Percentiles rank a stretch among this genome's conserved stretches.
phyloP scores from a whole-genome alignment of 2,329 filamentous ascomycete genomes.

The Phoma sp. region DNA sequence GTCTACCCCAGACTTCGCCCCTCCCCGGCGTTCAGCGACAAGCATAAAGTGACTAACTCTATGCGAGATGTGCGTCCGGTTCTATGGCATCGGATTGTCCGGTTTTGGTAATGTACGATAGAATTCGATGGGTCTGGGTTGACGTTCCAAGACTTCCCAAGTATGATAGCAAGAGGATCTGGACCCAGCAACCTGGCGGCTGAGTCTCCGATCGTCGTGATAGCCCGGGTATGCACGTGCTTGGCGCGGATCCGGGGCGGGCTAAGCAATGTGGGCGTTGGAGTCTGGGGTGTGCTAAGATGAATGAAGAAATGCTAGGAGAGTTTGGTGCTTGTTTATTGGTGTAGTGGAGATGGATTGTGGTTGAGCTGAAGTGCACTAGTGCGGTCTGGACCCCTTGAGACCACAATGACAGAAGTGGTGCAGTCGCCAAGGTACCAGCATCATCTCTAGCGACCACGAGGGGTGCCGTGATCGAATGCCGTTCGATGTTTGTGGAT shows the following conservation, averaged over 20 bases:
- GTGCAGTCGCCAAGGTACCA: constrained; percentile 10
- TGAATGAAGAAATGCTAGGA: background rate
- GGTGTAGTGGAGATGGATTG: background rate
- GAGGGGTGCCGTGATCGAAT: constrained; percentile 5
- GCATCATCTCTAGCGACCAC: background rate
- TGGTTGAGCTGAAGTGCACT: constrained; percentile 7
- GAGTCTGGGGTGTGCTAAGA: constrained; percentile 1
- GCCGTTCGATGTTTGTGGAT: constrained; percentile 5
- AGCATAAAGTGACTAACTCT: constrained; percentile 3
- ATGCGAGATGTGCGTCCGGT: constrained; percentile 4
- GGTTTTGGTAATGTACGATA: constrained; percentile 5
- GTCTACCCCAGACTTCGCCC: constrained; percentile 14
- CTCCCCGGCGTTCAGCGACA: constrained; percentile 1
- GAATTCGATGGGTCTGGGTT: constrained; percentile 6
- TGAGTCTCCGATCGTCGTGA: constrained; percentile 10
- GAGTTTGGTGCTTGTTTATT: background rate
- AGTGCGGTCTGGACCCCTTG: constrained; percentile 11
- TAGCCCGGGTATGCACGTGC: constrained; percentile 11
- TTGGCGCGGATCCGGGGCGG: constrained; percentile 11
- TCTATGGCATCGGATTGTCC: constrained; percentile 15
- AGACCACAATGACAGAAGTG: background rate
- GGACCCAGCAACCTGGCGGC: constrained; percentile 11
- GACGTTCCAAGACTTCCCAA: constrained; percentile 6
- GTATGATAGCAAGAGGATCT: constrained; percentile 8
- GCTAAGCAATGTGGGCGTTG: background rate